Conservation (phyloP, 192 early-diverging fungal genomes). For the Kappamyces sp. region DNA sequence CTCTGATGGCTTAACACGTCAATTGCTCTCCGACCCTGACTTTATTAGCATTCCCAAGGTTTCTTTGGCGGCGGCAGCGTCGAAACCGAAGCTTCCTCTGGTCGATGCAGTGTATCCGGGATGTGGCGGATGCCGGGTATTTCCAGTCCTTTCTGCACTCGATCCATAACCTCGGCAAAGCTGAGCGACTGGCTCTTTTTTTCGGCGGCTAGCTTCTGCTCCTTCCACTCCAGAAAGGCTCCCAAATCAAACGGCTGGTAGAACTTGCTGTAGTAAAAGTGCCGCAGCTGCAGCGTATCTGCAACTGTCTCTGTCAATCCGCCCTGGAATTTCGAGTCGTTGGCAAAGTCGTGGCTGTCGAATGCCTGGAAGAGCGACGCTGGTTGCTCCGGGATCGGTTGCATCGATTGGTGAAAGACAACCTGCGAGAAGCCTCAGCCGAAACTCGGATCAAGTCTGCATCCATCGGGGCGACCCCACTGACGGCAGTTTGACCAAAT, state of each 20-base stretch:
- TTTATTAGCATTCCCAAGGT: slow-evolving; percentile 12
- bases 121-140: slow-evolving; percentile 13
- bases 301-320: neutral
- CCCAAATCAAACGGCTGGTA: neutral
- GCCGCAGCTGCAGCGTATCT: neutral
- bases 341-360: neutral
- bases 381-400: neutral
- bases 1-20: no score
- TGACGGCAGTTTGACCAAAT: no score
- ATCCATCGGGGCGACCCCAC: neutral
- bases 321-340: slow-evolving; percentile 1
- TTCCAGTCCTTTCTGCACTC: slow-evolving; percentile 7
- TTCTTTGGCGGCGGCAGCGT: slow-evolving; percentile 11
- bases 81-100: neutral
- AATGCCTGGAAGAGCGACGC: neutral
- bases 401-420: neutral
- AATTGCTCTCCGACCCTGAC: no score
- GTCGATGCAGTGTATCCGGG: neutral
- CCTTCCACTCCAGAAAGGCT: neutral
- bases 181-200: neutral
- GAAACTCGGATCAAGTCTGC: neutral
- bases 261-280: neutral
- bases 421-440: neutral
- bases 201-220: neutral
- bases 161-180: slow-evolving; percentile 15